Percentiles rank a stretch among this genome's conserved stretches.
These are phyloP conservation scores for Zarea fungicola DNA, from an alignment of 2,329 filamentous ascomycete species.

Conservation along the genomic window DNA sequence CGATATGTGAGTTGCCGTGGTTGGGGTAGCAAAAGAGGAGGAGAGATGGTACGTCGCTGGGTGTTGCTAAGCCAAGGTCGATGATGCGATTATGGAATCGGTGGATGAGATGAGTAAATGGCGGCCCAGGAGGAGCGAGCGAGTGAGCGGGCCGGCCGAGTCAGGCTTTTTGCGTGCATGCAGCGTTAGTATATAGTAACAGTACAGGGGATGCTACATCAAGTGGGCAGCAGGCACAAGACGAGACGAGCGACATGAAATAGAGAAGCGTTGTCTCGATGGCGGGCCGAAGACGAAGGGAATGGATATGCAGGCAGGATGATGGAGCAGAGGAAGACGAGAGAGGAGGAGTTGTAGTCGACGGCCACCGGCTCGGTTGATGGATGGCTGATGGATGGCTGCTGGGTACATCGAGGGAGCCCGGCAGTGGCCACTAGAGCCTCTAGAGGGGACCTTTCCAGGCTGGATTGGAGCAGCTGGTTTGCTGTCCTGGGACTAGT, in stretches of 20 bases:
- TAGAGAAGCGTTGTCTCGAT: no score
- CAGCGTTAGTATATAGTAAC: slow-evolving; percentile 1
- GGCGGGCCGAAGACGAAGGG: no score
- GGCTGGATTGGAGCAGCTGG: slow-evolving; percentile 1
- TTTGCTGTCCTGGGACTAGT: no score
- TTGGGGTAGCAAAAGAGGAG: neutral
- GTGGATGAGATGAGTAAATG: neutral
- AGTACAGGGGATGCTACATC: no score
- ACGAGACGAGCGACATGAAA: no score
- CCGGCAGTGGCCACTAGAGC: no score
- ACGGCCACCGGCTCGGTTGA: neutral
- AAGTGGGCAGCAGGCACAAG: no score
- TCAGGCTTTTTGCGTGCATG: slow-evolving; percentile 10
- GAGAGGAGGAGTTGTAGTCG: neutral
- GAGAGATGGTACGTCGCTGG: neutral
- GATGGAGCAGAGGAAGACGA: neutral
- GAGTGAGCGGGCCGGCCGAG: slow-evolving; percentile 10
- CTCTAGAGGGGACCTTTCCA: no score
- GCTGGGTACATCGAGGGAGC: slow-evolving; percentile 2
- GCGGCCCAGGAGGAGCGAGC: slow-evolving; percentile 3
- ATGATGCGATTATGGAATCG: neutral
- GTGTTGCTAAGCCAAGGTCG: neutral
- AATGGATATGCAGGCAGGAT: no score
- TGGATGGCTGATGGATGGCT: slow-evolving; percentile 6
- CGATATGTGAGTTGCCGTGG: neutral